These are phyloP conservation scores for Arxiozyma bovina DNA, from an alignment of 1,139 yeast species.

Conservation along the genomic window DNA sequence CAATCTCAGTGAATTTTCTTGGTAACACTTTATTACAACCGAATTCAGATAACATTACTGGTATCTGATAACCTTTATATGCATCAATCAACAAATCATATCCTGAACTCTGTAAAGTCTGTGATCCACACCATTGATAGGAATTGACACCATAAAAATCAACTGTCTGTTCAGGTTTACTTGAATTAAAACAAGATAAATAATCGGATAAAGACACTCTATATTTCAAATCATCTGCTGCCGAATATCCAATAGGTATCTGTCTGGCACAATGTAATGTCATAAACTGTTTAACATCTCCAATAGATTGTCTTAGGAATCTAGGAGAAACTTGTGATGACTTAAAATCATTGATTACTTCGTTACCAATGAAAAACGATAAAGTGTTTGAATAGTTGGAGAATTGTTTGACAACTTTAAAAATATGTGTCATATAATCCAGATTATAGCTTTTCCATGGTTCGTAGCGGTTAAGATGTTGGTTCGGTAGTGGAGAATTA, in stretches of 20 bases:
- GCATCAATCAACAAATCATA: slow-evolving; percentile 66
- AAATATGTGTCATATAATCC: slow-evolving; percentile 64
- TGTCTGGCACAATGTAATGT: slow-evolving; percentile 47
- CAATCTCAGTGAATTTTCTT: slow-evolving; percentile 71
- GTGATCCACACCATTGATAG: slow-evolving; percentile 95
- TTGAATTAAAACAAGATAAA: slow-evolving; percentile 61
- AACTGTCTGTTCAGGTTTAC: slow-evolving; percentile 40
- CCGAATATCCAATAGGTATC: slow-evolving; percentile 91
- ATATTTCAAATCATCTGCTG: slow-evolving; percentile 80
- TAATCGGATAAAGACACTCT: slow-evolving; percentile 72
- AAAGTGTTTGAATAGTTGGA: slow-evolving; percentile 78
- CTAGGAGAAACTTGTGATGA: slow-evolving; percentile 65
- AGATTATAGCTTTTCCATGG: slow-evolving; percentile 78
- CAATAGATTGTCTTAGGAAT: slow-evolving; percentile 66
- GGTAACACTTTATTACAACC: slow-evolving; percentile 87
- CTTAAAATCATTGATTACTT: slow-evolving; percentile 67
- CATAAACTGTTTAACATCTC: slow-evolving; percentile 74
- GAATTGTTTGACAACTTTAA: slow-evolving; percentile 74
- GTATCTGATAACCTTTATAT: slow-evolving; percentile 59
- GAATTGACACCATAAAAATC: slow-evolving; percentile 95
- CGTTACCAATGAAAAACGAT: slow-evolving; percentile 94
- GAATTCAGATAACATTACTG: slow-evolving; percentile 82
- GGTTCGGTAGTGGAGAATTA: slow-evolving; percentile 71
- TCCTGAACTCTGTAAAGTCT: slow-evolving; percentile 74
- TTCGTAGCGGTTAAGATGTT: slow-evolving; percentile 76